These are phyloP conservation scores for Talaromyces islandicus DNA, from an alignment of 2,329 filamentous ascomycete species.

Conservation along the genomic window DNA sequence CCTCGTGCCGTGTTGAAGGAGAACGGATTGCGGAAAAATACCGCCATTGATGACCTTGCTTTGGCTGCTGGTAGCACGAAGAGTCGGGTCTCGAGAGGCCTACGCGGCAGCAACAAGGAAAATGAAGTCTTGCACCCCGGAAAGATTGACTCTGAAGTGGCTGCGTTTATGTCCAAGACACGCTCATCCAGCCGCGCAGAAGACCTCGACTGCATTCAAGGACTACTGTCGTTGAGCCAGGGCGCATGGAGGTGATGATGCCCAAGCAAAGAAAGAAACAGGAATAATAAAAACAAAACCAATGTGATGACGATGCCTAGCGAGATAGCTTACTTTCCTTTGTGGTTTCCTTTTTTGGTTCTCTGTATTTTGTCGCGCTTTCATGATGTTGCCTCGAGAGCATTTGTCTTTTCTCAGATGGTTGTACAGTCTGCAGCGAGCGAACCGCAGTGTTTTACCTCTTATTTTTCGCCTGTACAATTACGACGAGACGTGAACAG, in stretches of 20 bases:
- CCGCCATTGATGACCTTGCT: constrained; percentile 16
- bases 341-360: constrained; percentile 6
- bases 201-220: constrained; percentile 84
- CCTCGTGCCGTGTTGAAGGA: constrained; percentile 43
- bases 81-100: constrained; percentile 18
- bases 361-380: constrained; percentile 2
- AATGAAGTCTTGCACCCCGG: constrained; percentile 31
- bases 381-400: background rate
- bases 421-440: background rate
- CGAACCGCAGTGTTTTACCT: background rate
- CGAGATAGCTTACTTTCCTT: background rate
- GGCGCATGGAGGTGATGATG: constrained; percentile 70
- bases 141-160: constrained; percentile 58
- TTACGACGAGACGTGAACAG: background rate
- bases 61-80: constrained; percentile 20
- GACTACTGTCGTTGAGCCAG: constrained; percentile 81
- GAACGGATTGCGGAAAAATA: constrained; percentile 20
- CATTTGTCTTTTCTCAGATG: background rate
- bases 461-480: background rate
- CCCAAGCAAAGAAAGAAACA: background rate
- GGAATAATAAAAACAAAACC: background rate
- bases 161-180: constrained; percentile 64
- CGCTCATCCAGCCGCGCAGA: constrained; percentile 60
- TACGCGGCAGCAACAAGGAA: constrained; percentile 19
- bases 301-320: background rate